phyloP scores from a whole-genome alignment of 192 early-diverging fungal genomes.

The Backusella circina region DNA sequence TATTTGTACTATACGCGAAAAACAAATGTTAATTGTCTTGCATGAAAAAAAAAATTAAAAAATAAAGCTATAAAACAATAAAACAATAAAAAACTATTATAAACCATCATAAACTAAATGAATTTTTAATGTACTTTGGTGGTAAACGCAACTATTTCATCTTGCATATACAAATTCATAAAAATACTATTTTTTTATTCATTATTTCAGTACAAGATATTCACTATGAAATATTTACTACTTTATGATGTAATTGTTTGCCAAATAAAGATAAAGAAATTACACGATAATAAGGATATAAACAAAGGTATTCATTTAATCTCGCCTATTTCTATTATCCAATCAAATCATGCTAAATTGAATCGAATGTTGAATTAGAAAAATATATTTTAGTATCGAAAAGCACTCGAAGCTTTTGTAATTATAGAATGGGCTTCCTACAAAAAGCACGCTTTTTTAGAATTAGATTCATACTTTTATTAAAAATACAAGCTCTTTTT shows the following conservation, averaged over 20 bases:
- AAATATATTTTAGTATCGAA: not conserved
- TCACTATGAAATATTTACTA: not conserved
- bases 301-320: not conserved
- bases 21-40: not conserved
- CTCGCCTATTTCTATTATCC: not conserved
- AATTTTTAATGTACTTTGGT: not conserved
- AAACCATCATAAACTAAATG: not conserved
- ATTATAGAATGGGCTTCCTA: not conserved
- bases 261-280: not conserved
- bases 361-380: not conserved
- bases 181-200: not conserved
- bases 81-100: not conserved
- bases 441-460: not conserved
- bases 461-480: not conserved
- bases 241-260: not conserved
- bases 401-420: not conserved
- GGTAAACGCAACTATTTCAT: not conserved
- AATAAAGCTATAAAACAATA: not conserved
- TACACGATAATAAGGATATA: not conserved
- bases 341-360: not conserved
- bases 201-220: not conserved
- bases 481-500: not conserved
- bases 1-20: constrained; percentile 24
- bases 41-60: not conserved
- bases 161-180: not conserved